Evolutionary conservation across 441 rosid genomes (phyloP), one percentile per base, ranked within the genome.

Genomic region (Viola pubescens): DNA sequence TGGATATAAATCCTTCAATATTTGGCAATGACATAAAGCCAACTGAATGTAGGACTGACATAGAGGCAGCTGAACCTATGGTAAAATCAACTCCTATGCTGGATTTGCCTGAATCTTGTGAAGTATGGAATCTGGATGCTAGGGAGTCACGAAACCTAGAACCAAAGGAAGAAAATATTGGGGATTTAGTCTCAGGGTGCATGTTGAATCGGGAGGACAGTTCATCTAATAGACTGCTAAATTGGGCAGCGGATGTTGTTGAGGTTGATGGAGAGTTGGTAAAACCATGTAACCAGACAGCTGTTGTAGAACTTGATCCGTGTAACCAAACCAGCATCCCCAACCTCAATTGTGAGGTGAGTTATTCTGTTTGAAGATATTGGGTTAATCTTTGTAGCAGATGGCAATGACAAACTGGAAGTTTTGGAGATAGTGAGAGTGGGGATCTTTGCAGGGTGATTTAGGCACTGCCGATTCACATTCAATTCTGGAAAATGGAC

Each of bases 311-410:
- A 68, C 64, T 65, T 68, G 55, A 73, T 61, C 76, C 69, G 2
- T 26, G 34, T 26, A 26, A 26, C 34, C 34, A 26, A 26, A 72
- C 83, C 44, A 64, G 74, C 41, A 41, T 68, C 60, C 75, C 50
- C 80, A 77, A 75, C 78, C 76, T 70, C 71, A 72, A 78, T 52
- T 72, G 55, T 54, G 73, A 78, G 80, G 88, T 82, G 68, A 81
- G 88, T 77, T 73, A 69, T 63, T 66, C 69, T 78, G 76, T 63
- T 71, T 67, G 72, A 68, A 67, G 75, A 64, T 62, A 73, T 69
- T 69, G 71, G 71, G 71, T 61, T 70, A 64, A 66, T 59, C 64
- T 58, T 73, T 67, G 74, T 69, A 42, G 65, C 42, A 10, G 70
- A 68, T 70, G 68, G 69, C 77, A 54, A 61, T 58, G 67, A 64